Conservation (phyloP, 176 grass and related monocot species). For the Cymbopogon citratus region DNA sequence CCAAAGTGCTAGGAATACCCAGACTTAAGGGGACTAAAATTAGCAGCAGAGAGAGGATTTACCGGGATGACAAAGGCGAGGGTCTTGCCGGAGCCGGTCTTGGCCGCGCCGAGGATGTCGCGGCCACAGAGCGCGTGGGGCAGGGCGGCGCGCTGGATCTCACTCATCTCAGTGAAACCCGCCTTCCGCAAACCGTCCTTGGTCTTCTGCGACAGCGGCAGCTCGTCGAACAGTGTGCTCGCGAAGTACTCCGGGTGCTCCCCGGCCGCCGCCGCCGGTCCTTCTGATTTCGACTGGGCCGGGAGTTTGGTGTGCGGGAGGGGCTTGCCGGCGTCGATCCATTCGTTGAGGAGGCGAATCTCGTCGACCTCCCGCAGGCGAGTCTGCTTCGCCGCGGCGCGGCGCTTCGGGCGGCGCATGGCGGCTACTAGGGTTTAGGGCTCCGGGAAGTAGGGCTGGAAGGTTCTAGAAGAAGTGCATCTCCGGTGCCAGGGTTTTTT, state of each 20-base stretch:
- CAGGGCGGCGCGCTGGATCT: conserved; percentile 81
- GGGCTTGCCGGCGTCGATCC: conserved; percentile 82
- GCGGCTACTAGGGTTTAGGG: conserved; percentile 40
- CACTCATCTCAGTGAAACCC: conserved; percentile 72
- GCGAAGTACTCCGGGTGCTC: conserved; percentile 53
- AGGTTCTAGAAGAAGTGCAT: conserved; percentile 34
- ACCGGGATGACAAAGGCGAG: conserved; percentile 89
- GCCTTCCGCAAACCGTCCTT: conserved; percentile 54
- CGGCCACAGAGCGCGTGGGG: conserved; percentile 79
- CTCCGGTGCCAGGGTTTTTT: conserved; percentile 1
- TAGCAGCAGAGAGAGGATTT: background rate
- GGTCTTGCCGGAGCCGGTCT: conserved; percentile 93
- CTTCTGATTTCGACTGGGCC: conserved; percentile 32
- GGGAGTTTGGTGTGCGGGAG: conserved; percentile 50
- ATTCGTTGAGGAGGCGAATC: conserved; percentile 59
- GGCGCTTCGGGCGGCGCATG: conserved; percentile 50
- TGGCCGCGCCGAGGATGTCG: conserved; percentile 82
- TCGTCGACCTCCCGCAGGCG: conserved; percentile 56
- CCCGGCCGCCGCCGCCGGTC: background rate
- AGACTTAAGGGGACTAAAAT: background rate
- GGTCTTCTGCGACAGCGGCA: conserved; percentile 69
- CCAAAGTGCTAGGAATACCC: background rate
- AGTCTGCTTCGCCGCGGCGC: conserved; percentile 35
- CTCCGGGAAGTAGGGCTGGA: background rate
- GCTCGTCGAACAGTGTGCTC: conserved; percentile 60